phyloP scores from a whole-genome alignment of 2,329 filamentous ascomycete genomes.

The Penicillium sp. region DNA sequence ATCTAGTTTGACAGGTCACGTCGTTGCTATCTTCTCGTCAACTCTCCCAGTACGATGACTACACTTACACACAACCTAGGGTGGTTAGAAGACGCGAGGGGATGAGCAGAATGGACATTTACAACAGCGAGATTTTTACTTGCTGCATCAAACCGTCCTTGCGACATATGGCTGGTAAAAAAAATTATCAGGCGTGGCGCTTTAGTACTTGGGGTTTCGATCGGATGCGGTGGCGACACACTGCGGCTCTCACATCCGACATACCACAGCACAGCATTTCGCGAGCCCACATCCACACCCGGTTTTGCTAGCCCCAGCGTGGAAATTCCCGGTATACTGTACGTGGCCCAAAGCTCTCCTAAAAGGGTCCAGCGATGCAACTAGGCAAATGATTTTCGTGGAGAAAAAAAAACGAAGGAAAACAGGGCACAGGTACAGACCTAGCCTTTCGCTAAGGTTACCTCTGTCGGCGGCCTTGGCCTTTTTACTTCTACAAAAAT shows the following conservation, averaged over 20 bases:
- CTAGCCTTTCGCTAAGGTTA: constrained; percentile 12
- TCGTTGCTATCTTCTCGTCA: background rate
- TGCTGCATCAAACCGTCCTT: background rate
- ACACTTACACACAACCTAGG: too few species aligned
- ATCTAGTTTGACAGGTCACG: background rate
- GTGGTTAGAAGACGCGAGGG: too few species aligned
- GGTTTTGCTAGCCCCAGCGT: constrained; percentile 6
- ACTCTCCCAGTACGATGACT: background rate
- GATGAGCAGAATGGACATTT: background rate
- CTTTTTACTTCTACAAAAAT: background rate
- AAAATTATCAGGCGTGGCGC: background rate
- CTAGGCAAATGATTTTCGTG: background rate
- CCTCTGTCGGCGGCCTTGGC: background rate
- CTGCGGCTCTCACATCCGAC: constrained; percentile 24
- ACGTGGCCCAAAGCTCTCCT: background rate
- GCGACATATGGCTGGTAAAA: background rate
- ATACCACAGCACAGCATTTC: constrained; percentile 23
- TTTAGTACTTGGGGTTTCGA: background rate
- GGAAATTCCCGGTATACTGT: constrained; percentile 3
- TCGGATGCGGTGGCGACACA: constrained; percentile 20
- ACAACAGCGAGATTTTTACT: background rate
- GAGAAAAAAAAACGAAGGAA: background rate
- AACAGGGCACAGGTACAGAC: background rate
- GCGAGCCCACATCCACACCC: constrained; percentile 9
- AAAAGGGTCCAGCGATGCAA: background rate